phyloP scores from a whole-genome alignment of 2,329 filamentous ascomycete species.

The Aspergillus tanneri region DNA sequence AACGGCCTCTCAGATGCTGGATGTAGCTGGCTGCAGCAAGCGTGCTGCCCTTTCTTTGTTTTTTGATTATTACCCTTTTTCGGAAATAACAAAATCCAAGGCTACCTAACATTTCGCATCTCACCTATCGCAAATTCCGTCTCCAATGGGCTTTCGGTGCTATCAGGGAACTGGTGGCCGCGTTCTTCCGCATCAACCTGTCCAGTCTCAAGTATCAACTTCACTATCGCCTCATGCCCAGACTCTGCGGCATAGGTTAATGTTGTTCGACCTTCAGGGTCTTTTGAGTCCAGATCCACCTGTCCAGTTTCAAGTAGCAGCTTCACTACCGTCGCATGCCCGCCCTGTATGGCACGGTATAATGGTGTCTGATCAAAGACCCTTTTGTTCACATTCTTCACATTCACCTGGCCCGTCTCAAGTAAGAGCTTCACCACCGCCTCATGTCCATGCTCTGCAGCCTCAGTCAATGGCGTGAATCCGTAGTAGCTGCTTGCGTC shows the following conservation, averaged over 20 bases:
- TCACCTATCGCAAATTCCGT: no score
- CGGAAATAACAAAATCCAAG: no score
- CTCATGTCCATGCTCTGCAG: constrained; percentile 1
- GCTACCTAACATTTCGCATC: no score
- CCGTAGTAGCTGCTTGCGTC: background rate
- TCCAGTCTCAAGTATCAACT: background rate
- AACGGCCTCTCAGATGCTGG: no score
- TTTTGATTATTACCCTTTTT: no score
- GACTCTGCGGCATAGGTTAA: background rate
- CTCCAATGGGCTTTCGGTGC: no score
- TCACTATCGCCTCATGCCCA: background rate
- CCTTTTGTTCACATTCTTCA: constrained; percentile 1
- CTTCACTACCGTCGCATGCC: background rate
- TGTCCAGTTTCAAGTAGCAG: constrained; percentile 3
- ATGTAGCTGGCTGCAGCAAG: no score
- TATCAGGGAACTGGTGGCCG: no score
- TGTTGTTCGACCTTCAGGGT: background rate
- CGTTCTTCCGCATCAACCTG: background rate
- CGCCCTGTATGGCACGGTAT: background rate
- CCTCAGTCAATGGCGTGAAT: background rate
- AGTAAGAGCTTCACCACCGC: constrained; percentile 8
- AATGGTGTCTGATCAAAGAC: background rate
- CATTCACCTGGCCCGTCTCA: background rate
- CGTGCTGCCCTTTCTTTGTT: no score
- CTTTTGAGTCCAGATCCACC: constrained; percentile 1